These are phyloP conservation scores for Citrus mangshanensis DNA, from an alignment of 345 rosid species.

Conservation along the genomic window DNA sequence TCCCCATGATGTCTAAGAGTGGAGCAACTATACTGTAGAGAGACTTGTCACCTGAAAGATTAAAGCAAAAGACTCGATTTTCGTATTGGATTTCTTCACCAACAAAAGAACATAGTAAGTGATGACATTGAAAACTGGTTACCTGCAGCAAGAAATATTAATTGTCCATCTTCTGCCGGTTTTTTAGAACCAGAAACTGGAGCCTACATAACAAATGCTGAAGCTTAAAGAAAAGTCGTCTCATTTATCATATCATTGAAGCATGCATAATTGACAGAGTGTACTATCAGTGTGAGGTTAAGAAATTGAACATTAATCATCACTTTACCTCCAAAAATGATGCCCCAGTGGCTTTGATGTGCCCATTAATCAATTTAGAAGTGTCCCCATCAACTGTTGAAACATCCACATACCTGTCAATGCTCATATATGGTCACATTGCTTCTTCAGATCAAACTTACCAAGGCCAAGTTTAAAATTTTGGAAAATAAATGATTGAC, in stretches of 20 bases:
- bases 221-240: neutral
- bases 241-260: neutral
- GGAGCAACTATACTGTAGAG: constrained; percentile 64
- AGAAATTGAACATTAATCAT: neutral
- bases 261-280: neutral
- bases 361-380: constrained; percentile 57
- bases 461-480: neutral
- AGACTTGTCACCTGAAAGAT: constrained; percentile 73
- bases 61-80: constrained; percentile 23
- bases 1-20: constrained; percentile 81
- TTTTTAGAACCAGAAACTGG: constrained; percentile 97
- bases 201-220: constrained; percentile 43
- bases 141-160: constrained; percentile 93
- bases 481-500: neutral
- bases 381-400: constrained; percentile 90
- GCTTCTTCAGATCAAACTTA: constrained; percentile 1
- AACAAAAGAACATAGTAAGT: neutral
- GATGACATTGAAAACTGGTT: neutral
- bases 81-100: neutral
- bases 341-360: constrained; percentile 69
- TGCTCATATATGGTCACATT: neutral
- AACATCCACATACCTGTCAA: constrained; percentile 78
- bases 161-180: constrained; percentile 88
- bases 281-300: neutral
- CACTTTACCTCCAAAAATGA: constrained; percentile 71